A percentile compares a stretch with the other conserved stretches of the same genome.
Evolutionary conservation across 2,329 filamentous ascomycete genomes (phyloP).

Genomic region (Trichophyton benhamiae): DNA sequence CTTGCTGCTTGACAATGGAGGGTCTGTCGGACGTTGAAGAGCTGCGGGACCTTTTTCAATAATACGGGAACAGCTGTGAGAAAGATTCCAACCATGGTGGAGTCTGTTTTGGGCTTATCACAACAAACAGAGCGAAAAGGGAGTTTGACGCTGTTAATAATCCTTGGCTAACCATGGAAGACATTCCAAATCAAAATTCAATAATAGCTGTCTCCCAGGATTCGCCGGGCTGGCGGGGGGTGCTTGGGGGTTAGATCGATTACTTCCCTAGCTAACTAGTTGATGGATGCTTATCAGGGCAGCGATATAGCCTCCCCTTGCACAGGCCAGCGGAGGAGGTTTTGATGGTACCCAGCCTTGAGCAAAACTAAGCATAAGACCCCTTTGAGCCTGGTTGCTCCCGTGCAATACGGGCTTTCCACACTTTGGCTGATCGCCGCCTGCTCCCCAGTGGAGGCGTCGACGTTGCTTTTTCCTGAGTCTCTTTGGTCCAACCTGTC

Average conservation of each 20-base stretch:
- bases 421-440: conserved; percentile 1
- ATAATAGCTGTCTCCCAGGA: not conserved
- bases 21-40: not conserved
- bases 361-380: not conserved
- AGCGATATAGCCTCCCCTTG: not conserved
- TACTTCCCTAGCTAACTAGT: not conserved
- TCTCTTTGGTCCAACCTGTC: not conserved
- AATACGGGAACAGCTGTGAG: not conserved
- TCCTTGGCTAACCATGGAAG: not conserved
- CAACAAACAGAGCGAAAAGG: not conserved
- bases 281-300: not conserved
- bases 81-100: not conserved
- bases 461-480: not conserved
- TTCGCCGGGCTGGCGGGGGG: not conserved
- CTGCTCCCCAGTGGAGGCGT: not conserved
- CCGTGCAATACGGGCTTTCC: conserved; percentile 1
- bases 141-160: not conserved
- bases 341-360: not conserved
- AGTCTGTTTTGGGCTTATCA: not conserved
- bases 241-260: not conserved
- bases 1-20: too few relatives aligned
- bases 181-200: not conserved
- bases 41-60: not conserved
- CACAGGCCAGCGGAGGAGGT: conserved; percentile 1
- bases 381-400: not conserved